Base-by-base conservation (phyloP, 2,329 filamentous ascomycete genomes). In the Paracorniculantispora psalliotae region DNA sequence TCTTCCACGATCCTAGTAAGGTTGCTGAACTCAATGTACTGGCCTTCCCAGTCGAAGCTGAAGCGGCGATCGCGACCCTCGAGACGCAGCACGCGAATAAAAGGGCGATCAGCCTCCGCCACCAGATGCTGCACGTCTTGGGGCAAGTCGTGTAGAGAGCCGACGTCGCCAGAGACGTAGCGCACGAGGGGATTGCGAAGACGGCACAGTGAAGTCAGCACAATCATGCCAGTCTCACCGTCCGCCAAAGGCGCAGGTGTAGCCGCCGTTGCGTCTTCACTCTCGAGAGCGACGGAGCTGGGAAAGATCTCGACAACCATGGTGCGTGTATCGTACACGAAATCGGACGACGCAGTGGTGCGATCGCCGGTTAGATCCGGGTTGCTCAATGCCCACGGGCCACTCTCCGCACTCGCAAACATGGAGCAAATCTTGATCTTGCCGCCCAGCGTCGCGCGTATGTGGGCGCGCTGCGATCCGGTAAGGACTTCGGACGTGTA, bases 401-500 rank as follows among this genome's bases (percentile, higher is more conserved):
- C 77, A 0, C 74, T 71, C 53, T 80, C 77, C 0, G 75, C 70
- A 30, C 76, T 79, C 0, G 74, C 77, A 0, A 77, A 37, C 1
- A 78, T 12, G 0, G 76, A 79, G 56, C 60, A 73, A 21, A 79
- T 73, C 7, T 66, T 66, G 10, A 77, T 62, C 7, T 8, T 28
- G 0, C 65, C 60, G 0, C 67, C 70, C 0, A 79, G 59, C 0
- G 72, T 65, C 0, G 63, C 57, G 3, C 37, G 37, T 1, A 79
- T 68, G 13, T 71, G 69, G 0, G 52, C 59, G 23, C 67, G 67
- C 37, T 79, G 75, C 0, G 67, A 53, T 0, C 48, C 6, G 0
- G 69, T 74, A 23, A 80, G 63, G 0, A 68, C 62, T 33, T 80
- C 77, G 0, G 77, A 79, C 0, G 77, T 78, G 58, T 79, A 79